Percentiles rank a stretch among this genome's conserved stretches.
Evolutionary conservation across 768 basidiomycete genomes (phyloP).

Genomic region (Tricholoma terreum): DNA sequence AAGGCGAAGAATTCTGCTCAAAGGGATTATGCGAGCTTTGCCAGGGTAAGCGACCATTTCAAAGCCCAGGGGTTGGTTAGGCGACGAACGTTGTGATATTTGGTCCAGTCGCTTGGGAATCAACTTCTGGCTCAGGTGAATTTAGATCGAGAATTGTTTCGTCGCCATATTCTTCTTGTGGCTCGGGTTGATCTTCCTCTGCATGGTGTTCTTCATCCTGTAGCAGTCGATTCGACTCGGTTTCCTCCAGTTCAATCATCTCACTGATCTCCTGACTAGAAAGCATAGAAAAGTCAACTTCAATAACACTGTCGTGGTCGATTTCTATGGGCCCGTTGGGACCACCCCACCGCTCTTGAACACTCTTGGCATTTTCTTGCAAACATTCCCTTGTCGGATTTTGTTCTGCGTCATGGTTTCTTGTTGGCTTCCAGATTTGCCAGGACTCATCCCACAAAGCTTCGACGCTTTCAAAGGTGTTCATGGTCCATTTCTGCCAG

Average conservation of each 20-base stretch:
- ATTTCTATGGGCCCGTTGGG: not conserved
- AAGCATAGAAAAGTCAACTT: constrained; percentile 53
- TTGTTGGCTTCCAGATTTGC: constrained; percentile 54
- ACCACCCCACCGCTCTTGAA: constrained; percentile 5
- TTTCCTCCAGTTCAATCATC: constrained; percentile 29
- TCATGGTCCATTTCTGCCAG: constrained; percentile 81
- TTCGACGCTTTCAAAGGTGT: constrained; percentile 87
- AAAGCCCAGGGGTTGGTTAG: not conserved
- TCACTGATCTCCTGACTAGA: constrained; percentile 47
- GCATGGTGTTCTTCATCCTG: constrained; percentile 27
- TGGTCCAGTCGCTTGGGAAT: not conserved
- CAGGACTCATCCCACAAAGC: constrained; percentile 73
- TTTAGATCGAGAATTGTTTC: constrained; percentile 11
- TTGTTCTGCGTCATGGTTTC: not conserved
- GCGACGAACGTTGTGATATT: not conserved
- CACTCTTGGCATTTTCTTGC: not conserved
- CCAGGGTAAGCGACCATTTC: not conserved
- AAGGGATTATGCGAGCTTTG: not conserved
- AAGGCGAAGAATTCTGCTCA: not conserved
- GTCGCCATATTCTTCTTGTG: constrained; percentile 21
- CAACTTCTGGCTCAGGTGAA: not conserved
- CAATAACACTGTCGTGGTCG: constrained; percentile 27
- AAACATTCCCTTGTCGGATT: not conserved
- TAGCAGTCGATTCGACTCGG: constrained; percentile 28
- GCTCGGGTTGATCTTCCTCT: constrained; percentile 22